Evolutionary conservation across 2,329 filamentous ascomycete genomes (phyloP), one percentile per base, ranked within the genome.

Genomic region (Epichloe baconii): DNA sequence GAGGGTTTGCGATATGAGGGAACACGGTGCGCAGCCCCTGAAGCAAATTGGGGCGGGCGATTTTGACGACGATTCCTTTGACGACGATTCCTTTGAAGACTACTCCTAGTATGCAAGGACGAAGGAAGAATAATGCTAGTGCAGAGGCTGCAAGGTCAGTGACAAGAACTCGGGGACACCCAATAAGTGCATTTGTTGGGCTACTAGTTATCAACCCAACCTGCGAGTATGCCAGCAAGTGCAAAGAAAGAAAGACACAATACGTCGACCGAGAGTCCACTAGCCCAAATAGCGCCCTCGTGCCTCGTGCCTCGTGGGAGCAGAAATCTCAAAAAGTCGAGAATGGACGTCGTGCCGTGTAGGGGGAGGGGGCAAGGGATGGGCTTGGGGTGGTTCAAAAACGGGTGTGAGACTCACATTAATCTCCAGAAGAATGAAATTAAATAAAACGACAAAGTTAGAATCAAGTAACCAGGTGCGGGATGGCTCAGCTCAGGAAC

Each of bases 361-460:
- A 14, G 14, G 17, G 7, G 21, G 21, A 5, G 23, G 23, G 35
- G 49, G 57, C 43, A 50, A 59, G 51, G 59, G 61, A 59, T 55
- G 59, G 57, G 61, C 57, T 57, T 60, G 55, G 55, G 41, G 23
- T 40, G 34, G n/a, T 47, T 38, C 34, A 23, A 17, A 42, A 26
- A 14, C 23, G 31, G 44, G 44, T 44, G 51, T 15, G 11, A 47
- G 57, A 67, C 65, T 67, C 62, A 67, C 65, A 66, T 66, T 65
- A 62, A 66, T 65, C 53, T 64, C 60, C 55, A 60, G 55, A 56
- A 53, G 19, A 40, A 14, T 12, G n/a, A 15, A 14, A 38, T 15
- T 23, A 37, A 15, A n/a, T 11, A 41, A 17, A 17, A 21, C 4
- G 5, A 17, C 4, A 45, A 45, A 31, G 34, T 19, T 15, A 7